Evolutionary conservation across 2,329 filamentous ascomycete species (phyloP).

Genomic region (Colletotrichum sp.): DNA sequence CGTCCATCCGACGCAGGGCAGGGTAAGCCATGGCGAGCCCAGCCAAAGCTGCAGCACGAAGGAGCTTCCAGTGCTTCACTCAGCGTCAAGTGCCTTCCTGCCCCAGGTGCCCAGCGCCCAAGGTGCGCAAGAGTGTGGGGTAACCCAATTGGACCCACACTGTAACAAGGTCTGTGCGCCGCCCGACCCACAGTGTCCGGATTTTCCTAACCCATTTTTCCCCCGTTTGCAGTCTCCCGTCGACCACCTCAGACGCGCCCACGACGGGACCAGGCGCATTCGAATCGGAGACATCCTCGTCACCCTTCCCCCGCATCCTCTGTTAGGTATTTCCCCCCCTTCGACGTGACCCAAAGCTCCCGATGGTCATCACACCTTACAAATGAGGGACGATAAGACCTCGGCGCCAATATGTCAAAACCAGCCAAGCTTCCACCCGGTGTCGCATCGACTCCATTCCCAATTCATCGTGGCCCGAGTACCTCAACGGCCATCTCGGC

Average conservation of each 20-base stretch:
- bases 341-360: background rate
- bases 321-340: background rate
- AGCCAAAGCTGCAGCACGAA: background rate
- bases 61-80: background rate
- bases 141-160: background rate
- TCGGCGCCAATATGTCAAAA: slow-evolving; percentile 9
- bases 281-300: background rate
- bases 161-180: background rate
- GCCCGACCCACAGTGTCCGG: background rate
- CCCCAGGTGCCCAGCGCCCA: background rate
- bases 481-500: background rate
- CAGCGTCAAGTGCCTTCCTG: background rate
- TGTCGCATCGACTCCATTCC: background rate
- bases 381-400: background rate
- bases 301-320: background rate
- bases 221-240: slow-evolving; percentile 1
- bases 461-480: background rate
- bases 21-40: background rate
- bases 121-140: slow-evolving; percentile 10
- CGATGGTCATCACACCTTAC: background rate
- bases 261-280: background rate
- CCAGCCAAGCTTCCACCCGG: background rate
- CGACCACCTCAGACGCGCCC: background rate
- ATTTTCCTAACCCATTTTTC: slow-evolving; percentile 9
- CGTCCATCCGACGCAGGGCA: background rate